phyloP scores from a whole-genome alignment of 192 early-diverging fungal species.

The Paraglomus brasilianum region DNA sequence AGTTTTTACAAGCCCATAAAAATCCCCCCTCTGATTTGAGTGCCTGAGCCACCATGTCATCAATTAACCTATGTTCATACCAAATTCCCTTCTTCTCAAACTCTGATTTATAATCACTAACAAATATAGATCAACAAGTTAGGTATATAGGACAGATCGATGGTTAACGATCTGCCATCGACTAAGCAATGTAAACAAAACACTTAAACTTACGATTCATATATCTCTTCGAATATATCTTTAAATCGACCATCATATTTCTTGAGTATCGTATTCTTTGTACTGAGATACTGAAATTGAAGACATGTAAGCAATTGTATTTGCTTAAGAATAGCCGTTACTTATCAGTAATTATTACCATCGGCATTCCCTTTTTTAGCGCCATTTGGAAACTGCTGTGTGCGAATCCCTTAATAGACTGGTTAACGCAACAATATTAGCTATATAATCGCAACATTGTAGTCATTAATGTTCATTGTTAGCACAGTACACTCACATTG shows the following conservation, averaged over 20 bases:
- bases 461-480: neutral
- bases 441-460: neutral
- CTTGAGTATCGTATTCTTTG: slow-evolving; percentile 98
- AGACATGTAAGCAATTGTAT: neutral
- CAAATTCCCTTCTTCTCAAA: slow-evolving; percentile 83
- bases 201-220: slow-evolving; percentile 56
- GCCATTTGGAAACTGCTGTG: slow-evolving; percentile 94
- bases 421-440: neutral
- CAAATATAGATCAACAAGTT: neutral
- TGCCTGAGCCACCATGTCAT: slow-evolving; percentile 97
- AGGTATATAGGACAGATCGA: neutral
- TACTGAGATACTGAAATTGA: slow-evolving; percentile 71
- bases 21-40: slow-evolving; percentile 92
- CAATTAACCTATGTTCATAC: slow-evolving; percentile 98
- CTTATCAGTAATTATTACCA: slow-evolving; percentile 39
- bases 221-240: slow-evolving; percentile 93
- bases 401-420: slow-evolving; percentile 91
- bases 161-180: neutral
- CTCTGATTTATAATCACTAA: slow-evolving; percentile 71
- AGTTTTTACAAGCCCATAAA: slow-evolving; percentile 94
- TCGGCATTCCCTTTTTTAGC: slow-evolving; percentile 85
- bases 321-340: too few species aligned
- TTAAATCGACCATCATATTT: slow-evolving; percentile 98
- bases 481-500: slow-evolving; percentile 41
- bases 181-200: neutral